Percentiles rank a stretch among this genome's conserved stretches.
Conservation (phyloP, 805 yeast species). For the Clavispora santaluciae region DNA sequence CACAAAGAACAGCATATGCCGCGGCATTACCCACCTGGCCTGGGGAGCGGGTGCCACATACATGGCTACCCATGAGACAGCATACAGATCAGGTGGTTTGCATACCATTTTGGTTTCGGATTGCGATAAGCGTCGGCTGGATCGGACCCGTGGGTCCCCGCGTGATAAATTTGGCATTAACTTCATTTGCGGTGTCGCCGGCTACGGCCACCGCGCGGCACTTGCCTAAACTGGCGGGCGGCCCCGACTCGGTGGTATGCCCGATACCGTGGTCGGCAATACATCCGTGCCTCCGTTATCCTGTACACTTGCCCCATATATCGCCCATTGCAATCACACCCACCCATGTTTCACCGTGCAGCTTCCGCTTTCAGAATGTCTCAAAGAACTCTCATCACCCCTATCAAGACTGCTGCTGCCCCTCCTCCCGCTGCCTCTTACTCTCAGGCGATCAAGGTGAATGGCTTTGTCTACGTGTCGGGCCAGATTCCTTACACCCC, state of each 20-base stretch:
- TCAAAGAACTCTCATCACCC: constrained; percentile 16
- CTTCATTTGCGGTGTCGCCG: no score
- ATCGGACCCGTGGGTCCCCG: no score
- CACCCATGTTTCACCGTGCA: background rate
- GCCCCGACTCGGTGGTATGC: no score
- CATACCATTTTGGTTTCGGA: no score
- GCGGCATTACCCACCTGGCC: no score
- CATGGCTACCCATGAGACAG: no score
- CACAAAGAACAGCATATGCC: no score
- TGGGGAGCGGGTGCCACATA: no score
- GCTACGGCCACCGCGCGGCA: no score
- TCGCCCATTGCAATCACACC: background rate
- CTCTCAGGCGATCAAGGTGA: constrained; percentile 92
- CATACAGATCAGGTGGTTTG: no score
- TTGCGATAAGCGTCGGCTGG: no score
- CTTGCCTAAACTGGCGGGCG: background rate
- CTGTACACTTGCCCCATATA: background rate
- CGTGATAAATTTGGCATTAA: no score
- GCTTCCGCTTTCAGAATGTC: constrained; percentile 11
- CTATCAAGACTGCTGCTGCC: constrained; percentile 62
- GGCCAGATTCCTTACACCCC: constrained; percentile 94
- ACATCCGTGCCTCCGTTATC: background rate
- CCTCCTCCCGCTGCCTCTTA: constrained; percentile 98
- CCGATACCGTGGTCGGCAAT: background rate
- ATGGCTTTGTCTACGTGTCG: constrained; percentile 81